Conservation (phyloP, 345 rosid species). For the Eucalyptus erythrocorys region DNA sequence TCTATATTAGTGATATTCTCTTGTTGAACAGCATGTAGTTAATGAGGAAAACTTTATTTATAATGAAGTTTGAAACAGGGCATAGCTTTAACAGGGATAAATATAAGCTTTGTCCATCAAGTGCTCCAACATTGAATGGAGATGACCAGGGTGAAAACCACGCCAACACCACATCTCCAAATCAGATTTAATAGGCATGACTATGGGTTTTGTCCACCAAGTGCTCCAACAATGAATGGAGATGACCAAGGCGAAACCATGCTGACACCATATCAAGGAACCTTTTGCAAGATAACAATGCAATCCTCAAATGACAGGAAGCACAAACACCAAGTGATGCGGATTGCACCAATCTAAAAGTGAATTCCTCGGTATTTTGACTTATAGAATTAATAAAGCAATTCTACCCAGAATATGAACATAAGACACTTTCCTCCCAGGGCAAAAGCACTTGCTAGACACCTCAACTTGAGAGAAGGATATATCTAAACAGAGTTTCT, state of each 20-base stretch:
- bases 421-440: neutral
- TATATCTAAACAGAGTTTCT: neutral
- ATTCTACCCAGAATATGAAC: neutral
- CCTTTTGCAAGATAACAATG: neutral
- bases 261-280: neutral
- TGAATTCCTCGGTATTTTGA: neutral
- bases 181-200: neutral
- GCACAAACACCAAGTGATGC: neutral
- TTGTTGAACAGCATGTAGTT: neutral
- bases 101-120: neutral
- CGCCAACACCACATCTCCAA: neutral
- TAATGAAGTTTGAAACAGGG: neutral
- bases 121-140: neutral
- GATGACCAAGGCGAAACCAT: neutral
- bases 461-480: neutral
- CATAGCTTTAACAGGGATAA: neutral
- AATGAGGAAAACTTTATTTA: neutral
- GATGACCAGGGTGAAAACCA: neutral
- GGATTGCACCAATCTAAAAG: neutral
- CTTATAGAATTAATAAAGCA: neutral
- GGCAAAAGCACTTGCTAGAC: neutral
- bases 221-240: neutral
- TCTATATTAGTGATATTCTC: neutral
- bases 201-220: neutral
- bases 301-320: neutral